These are phyloP conservation scores for Pichia paraexigua DNA, from an alignment of 805 yeast species.

Conservation along the genomic window DNA sequence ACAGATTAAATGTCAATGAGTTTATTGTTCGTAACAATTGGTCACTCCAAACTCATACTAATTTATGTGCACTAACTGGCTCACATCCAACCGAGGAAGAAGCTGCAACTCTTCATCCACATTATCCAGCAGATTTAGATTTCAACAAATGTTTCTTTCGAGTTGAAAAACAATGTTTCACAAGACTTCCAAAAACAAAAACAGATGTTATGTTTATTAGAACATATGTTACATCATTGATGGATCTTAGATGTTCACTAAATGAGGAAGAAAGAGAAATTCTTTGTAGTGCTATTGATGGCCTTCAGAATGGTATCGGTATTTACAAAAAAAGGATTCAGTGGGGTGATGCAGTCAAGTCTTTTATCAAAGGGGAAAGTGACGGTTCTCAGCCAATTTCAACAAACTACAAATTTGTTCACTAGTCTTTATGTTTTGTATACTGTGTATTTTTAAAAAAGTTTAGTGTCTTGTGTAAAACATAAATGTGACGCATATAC, in stretches of 20 bases:
- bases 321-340: conserved; percentile 53
- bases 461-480: no score
- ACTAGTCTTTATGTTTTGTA: background rate
- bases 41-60: conserved; percentile 57
- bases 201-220: conserved; percentile 46
- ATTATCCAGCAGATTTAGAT: conserved; percentile 31
- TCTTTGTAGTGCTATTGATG: conserved; percentile 54
- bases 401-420: conserved; percentile 16
- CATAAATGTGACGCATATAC: no score
- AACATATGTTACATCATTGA: conserved; percentile 50
- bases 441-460: background rate
- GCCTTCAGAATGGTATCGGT: conserved; percentile 50
- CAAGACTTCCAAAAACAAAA: conserved; percentile 41
- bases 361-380: conserved; percentile 32
- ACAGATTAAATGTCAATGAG: conserved; percentile 43
- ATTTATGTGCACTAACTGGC: conserved; percentile 38
- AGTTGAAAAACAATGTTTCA: conserved; percentile 51
- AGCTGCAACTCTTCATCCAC: conserved; percentile 26
- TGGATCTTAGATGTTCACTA: conserved; percentile 28
- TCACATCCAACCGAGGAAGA: conserved; percentile 33
- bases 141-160: conserved; percentile 46
- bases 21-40: conserved; percentile 61
- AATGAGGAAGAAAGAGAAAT: conserved; percentile 39
- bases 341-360: conserved; percentile 63
- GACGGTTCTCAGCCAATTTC: conserved; percentile 27